Evolutionary conservation across 1,284 basidiomycete species (phyloP).

Genomic region (Wolfiporia cocos): DNA sequence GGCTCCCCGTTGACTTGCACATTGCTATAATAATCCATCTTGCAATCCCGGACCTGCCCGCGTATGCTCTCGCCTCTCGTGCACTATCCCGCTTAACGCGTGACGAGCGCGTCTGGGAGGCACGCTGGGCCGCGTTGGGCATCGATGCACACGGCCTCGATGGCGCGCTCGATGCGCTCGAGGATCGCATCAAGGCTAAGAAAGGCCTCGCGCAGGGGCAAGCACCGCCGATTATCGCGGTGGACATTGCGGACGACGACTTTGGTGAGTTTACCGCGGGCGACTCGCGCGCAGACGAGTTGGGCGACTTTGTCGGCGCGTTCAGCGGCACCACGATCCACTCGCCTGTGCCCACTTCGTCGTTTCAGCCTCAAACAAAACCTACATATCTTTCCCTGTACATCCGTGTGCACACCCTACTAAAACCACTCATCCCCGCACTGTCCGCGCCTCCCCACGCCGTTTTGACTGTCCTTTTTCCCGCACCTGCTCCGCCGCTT

Average conservation of each 20-base stretch:
- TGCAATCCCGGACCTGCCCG: conserved; percentile 73
- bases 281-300: conserved; percentile 36
- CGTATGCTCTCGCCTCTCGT: conserved; percentile 63
- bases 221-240: conserved; percentile 50
- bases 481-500: conserved; percentile 33
- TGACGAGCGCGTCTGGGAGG: conserved; percentile 74
- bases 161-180: conserved; percentile 57
- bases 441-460: conserved; percentile 51
- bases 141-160: conserved; percentile 40
- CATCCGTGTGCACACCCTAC: conserved; percentile 57
- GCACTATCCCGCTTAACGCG: conserved; percentile 59
- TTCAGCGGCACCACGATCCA: conserved; percentile 17
- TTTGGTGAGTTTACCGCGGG: conserved; percentile 84
- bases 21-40: conserved; percentile 66
- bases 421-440: conserved; percentile 52
- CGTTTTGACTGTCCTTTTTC: conserved; percentile 49
- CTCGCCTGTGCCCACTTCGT: conserved; percentile 12
- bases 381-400: conserved; percentile 44
- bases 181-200: conserved; percentile 34
- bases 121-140: conserved; percentile 58
- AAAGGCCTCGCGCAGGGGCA: conserved; percentile 29
- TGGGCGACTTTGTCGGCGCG: conserved; percentile 53
- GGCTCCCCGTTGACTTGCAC: conserved; percentile 74
- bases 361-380: conserved; percentile 20
- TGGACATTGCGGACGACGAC: conserved; percentile 66